Evolutionary conservation across 2,329 filamentous ascomycete genomes (phyloP).

Genomic region (Alternaria metachromatica): DNA sequence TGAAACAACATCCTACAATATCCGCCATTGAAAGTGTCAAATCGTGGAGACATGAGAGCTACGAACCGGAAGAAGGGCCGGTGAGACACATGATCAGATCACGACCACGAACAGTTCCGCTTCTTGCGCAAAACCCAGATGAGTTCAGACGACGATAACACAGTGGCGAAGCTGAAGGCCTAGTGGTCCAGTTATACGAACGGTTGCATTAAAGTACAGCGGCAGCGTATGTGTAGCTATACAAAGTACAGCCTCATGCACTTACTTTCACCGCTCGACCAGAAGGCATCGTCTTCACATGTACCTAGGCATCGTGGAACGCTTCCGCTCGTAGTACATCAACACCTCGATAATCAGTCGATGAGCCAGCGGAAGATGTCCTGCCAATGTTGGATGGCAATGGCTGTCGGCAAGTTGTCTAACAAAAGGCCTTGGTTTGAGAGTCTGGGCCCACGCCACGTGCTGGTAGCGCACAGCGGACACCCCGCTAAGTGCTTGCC

Average conservation of each 20-base stretch:
- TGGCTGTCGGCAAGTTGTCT: conserved; percentile 2
- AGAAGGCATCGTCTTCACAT: background rate
- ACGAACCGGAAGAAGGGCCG: background rate
- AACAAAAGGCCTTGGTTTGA: background rate
- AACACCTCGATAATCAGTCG: background rate
- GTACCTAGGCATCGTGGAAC: background rate
- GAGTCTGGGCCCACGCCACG: conserved; percentile 18
- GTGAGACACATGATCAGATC: background rate
- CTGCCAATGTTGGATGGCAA: conserved; percentile 3
- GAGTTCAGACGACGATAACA: background rate
- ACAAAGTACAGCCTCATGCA: background rate
- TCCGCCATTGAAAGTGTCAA: background rate
- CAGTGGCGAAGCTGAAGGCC: background rate
- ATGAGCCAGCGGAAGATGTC: conserved; percentile 2
- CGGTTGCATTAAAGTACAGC: background rate
- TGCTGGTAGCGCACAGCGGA: conserved; percentile 9
- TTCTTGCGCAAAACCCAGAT: background rate
- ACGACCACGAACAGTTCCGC: background rate
- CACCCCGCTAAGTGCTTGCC: conserved; percentile 9
- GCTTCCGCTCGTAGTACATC: background rate
- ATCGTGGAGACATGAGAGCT: background rate
- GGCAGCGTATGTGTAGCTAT: background rate
- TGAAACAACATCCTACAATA: background rate
- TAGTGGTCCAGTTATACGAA: background rate
- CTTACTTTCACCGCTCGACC: background rate